These are phyloP conservation scores for Tylopilus sp. DNA, from an alignment of 768 basidiomycete species.

Conservation along the genomic window DNA sequence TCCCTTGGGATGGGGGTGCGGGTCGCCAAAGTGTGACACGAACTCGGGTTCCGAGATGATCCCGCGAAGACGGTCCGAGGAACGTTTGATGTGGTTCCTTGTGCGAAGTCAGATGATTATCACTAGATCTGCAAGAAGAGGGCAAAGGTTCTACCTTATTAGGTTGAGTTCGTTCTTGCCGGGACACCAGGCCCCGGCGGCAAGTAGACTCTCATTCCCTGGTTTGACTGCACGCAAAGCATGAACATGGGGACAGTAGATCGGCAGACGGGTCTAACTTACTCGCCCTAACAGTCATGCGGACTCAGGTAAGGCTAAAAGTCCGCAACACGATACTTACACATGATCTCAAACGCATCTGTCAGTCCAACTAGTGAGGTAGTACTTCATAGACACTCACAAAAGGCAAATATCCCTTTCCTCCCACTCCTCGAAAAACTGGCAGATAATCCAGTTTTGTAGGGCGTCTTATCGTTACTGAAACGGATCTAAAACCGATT, in stretches of 20 bases:
- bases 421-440: constrained; percentile 86
- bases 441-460: constrained; percentile 79
- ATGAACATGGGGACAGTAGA: not conserved
- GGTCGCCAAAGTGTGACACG: constrained; percentile 70
- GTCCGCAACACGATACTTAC: constrained; percentile 4
- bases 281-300: constrained; percentile 18
- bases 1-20: constrained; percentile 60
- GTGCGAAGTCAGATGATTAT: not conserved
- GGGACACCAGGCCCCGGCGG: constrained; percentile 79
- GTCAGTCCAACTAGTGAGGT: constrained; percentile 1
- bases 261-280: not conserved
- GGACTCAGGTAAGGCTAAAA: not conserved
- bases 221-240: constrained; percentile 49
- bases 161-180: constrained; percentile 74
- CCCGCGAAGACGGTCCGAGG: constrained; percentile 58
- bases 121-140: not conserved
- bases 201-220: constrained; percentile 66
- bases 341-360: constrained; percentile 22
- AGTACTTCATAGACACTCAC: constrained; percentile 42
- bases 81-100: constrained; percentile 62
- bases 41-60: constrained; percentile 71
- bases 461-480: constrained; percentile 94
- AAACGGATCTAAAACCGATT: constrained; percentile 62
- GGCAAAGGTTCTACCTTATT: constrained; percentile 50
- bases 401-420: constrained; percentile 86